Conservation (phyloP, 2,329 filamentous ascomycete species). For the Periconia sp. region DNA sequence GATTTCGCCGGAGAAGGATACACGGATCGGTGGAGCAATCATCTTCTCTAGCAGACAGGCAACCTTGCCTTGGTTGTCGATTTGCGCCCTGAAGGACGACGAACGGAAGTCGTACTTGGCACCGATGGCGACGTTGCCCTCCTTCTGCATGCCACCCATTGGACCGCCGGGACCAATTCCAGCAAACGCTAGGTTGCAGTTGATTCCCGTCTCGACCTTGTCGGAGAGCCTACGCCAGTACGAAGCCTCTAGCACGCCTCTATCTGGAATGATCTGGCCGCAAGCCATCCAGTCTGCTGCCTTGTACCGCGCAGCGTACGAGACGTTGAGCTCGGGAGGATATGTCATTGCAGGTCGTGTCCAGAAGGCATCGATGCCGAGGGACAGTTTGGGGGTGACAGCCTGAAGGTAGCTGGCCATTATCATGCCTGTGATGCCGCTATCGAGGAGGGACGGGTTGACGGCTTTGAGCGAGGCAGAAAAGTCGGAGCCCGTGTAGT, state of each 20-base stretch:
- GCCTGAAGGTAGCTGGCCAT: constrained; percentile 96
- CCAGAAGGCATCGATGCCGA: constrained; percentile 93
- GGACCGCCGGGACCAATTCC: constrained; percentile 64
- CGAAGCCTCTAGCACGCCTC: constrained; percentile 78
- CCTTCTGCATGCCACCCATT: constrained; percentile 76
- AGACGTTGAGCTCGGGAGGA: constrained; percentile 88
- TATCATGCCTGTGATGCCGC: constrained; percentile 91
- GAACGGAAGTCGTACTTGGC: constrained; percentile 98
- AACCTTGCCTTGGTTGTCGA: constrained; percentile 94
- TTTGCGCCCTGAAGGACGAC: constrained; percentile 91
- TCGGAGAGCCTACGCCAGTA: constrained; percentile 95
- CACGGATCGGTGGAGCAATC: constrained; percentile 86
- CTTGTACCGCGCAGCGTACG: constrained; percentile 92
- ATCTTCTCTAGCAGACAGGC: constrained; percentile 94
- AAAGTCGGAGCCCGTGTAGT: constrained; percentile 94
- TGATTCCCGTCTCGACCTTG: constrained; percentile 94
- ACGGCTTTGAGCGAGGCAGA: constrained; percentile 90
- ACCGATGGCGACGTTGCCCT: constrained; percentile 88
- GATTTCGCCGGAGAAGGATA: constrained; percentile 96
- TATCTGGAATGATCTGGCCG: constrained; percentile 86
- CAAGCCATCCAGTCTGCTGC: constrained; percentile 90
- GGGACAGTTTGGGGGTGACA: constrained; percentile 81
- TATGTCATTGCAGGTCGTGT: constrained; percentile 83
- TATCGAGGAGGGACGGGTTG: constrained; percentile 93
- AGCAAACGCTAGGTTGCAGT: constrained; percentile 86